Evolutionary conservation across 1,284 basidiomycete genomes (phyloP), one percentile per base, ranked within the genome.

Genomic region (Apiotrichum veenhuisii): DNA sequence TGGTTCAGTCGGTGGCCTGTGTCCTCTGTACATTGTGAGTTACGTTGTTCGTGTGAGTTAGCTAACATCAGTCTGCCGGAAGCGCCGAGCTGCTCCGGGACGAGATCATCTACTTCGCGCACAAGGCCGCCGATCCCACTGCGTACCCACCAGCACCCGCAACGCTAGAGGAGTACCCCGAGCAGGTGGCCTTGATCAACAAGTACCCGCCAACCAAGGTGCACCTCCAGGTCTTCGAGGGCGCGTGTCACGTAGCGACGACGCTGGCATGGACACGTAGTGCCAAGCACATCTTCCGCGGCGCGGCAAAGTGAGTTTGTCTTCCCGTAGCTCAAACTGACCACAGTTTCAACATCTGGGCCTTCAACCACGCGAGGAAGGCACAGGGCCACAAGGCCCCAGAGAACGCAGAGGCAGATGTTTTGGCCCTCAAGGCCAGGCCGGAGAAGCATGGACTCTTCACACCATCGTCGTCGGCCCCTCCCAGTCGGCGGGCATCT

Each of bases 1-100:
- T 20, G 80, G 80, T 8, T 79, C 77, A 2, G 67, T 82, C 4
- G 81, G 81, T 14, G 81, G 80, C 0, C 69, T 82, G 12, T 80
- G 80, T 30, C 80, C 80, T 0, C 66, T 82, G 23, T 74, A 78
- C 54, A 78, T 82, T 34, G 73, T 80, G 46, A 52, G 73, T 64
- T 18, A 4, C 5, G 0, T 22, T 17, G 9, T n/a, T 23, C 14
- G 25, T 26, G 1, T 5, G 23, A 2, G 9, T 37, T 20, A 10
- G 36, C 26, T 52, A 2, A 53, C 23, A 8, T 1, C 42, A 76
- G 74, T 62, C 75, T 14, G 79, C 76, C 0, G 80, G 80, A 9
- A 74, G 78, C 30, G 72, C 67, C 15, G 80, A 81, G 61, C 73
- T 81, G 11, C 69, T 81, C 0, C 67, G 71, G 8, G 71, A 73